Evolutionary conservation across 352 stramenopile genomes (phyloP).

Genomic region (Phytopythium cucurbitacearum): DNA sequence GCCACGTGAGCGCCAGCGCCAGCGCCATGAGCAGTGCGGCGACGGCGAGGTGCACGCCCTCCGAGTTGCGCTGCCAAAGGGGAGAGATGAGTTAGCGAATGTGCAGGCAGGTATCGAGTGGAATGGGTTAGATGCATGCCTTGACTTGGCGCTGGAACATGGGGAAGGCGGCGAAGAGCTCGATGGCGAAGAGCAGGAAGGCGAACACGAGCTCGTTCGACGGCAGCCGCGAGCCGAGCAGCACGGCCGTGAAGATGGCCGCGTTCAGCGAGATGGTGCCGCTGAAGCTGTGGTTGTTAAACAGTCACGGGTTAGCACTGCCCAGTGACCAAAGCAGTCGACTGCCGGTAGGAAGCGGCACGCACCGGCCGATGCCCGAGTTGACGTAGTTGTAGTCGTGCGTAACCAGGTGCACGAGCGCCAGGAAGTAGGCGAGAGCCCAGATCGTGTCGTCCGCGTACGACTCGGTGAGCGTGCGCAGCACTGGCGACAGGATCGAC

Average conservation of each 20-base stretch:
- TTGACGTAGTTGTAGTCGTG: constrained; percentile 91
- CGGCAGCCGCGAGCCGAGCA: constrained; percentile 87
- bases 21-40: constrained; percentile 66
- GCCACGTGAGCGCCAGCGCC: constrained; percentile 70
- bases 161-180: constrained; percentile 89
- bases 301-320: neutral
- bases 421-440: constrained; percentile 70
- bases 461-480: constrained; percentile 88
- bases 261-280: constrained; percentile 91
- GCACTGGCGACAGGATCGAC: constrained; percentile 84
- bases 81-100: constrained; percentile 4
- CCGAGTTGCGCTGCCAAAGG: constrained; percentile 43
- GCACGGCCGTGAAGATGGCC: constrained; percentile 89
- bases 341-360: neutral
- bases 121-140: constrained; percentile 19
- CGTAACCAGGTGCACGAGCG: constrained; percentile 83
- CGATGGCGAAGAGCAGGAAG: constrained; percentile 89
- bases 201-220: constrained; percentile 90
- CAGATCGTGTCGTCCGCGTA: constrained; percentile 92
- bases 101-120: neutral
- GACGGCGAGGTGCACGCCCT: constrained; percentile 64
- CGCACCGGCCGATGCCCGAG: constrained; percentile 65
- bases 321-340: neutral
- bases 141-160: constrained; percentile 85
- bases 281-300: constrained; percentile 48